Base-by-base conservation (phyloP, 257 asterid species). In the Ballota nigra region DNA sequence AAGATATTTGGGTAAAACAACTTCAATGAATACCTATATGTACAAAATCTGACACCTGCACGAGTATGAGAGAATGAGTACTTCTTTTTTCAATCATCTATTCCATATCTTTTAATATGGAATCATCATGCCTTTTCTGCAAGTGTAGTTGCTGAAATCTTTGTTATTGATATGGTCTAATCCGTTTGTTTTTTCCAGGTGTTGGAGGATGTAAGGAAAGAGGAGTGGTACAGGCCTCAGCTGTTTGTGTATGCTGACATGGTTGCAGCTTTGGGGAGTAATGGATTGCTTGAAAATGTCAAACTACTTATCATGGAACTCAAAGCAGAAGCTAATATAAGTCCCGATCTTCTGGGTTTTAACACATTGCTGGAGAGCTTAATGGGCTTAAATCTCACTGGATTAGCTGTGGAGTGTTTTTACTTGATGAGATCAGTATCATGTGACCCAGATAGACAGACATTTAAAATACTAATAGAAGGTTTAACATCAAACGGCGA, bases 141-240 rank as follows among this genome's bases (percentile, higher is more conserved):
- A 53, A 53, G 29, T 19, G 60, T 53, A 53, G 24, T 63, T 51
- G 55, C 55, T 13, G 1, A 4, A 40, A 24, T 20, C 68, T 67
- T 63, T 69, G 41, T 41, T 41, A 55, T 38, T 23, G 36, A 28
- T 64, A 33, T 45, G 10, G 40, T 71, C 38, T 49, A 58, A 75
- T 36, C 13, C 18, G 3, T 16, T 11, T 47, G 16, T 67, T 22
- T 58, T 75, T 12, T 80, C 49, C 68, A 89, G 96, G 92, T 86
- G 29, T 89, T 89, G 15, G 86, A 79, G 81, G 90, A 89, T 70
- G 68, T 89, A 56, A 82, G 75, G 76, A 79, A 80, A 57, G 96
- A 89, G 85, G 78, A 71, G 56, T 84, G 92, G 85, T 89, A 89
- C 69, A 83, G 66, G 76, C 95, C 95, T 45, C 82, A 80, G 72